Evolutionary conservation across 202 grass and related monocot species (phyloP), one percentile per base, ranked within the genome.

Genomic region (Digitaria exilis): DNA sequence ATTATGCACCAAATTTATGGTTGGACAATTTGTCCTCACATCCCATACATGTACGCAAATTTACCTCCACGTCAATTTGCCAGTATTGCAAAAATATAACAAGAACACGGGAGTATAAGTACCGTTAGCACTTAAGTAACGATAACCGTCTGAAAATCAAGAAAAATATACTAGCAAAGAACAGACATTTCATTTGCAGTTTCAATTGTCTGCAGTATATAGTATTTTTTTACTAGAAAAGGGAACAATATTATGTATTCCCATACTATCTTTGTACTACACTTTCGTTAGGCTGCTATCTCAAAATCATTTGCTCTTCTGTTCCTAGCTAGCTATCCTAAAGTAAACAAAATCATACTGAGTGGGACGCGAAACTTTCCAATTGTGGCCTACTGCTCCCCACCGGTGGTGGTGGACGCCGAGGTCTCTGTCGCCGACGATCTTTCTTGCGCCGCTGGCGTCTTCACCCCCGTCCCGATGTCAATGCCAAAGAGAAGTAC

Each of bases 401-500:
- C 26, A 25, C 15, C 25, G 34, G 16, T 28, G 54, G 8, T 18
- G 34, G 16, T 28, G 73, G 8, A 43, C 73, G 54, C 32, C n/a
- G 51, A 17, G 7, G 39, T 62, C 63, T 69, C 15, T 8, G 48
- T 34, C 19, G 29, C 29, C 7, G 55, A 5, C 9, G 14, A 50
- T 21, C 35, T 61, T 31, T 67, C 31, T 18, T 52, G 24, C 16
- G 7, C 24, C 49, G 17, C 19, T 2, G 80, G 6, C 45, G 16
- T 14, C 21, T 64, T 57, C 80, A 3, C 15, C 24, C 4, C 37
- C 25, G 37, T 13, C 15, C 56, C 25, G 41, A 84, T 56, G 59
- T 46, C 61, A 56, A 78, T 50, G 18, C 86, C 80, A 7, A 88
- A 84, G 14, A 84, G 17, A 21, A 51, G n/a, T 2, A 88, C 16